Evolutionary conservation across 2,329 filamentous ascomycete genomes (phyloP).

Genomic region (Cercospora canescens): DNA sequence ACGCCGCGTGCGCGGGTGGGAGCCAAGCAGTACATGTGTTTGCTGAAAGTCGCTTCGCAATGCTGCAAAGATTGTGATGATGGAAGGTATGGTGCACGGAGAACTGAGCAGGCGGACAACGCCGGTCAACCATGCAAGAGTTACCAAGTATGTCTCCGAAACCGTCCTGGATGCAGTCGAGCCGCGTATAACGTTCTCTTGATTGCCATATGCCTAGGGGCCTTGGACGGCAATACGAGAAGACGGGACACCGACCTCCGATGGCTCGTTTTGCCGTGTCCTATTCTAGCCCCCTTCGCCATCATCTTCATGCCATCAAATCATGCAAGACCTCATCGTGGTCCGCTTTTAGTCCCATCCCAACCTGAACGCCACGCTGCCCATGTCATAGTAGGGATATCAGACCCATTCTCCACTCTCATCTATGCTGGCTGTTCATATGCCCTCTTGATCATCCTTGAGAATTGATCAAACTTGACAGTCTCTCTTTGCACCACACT

Average conservation of each 20-base stretch:
- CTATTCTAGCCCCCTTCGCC: background rate
- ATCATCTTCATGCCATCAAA: constrained; percentile 1
- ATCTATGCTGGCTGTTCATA: constrained; percentile 73
- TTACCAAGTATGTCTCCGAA: background rate
- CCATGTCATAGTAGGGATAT: constrained; percentile 10
- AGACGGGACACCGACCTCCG: background rate
- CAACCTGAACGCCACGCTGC: constrained; percentile 18
- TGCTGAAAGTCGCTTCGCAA: too few relatives aligned
- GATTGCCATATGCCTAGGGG: background rate
- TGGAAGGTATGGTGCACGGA: background rate
- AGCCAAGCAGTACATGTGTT: too few relatives aligned
- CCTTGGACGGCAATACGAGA: background rate
- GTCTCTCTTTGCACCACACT: constrained; percentile 94
- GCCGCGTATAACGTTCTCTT: background rate
- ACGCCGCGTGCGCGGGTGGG: too few relatives aligned
- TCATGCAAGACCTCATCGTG: constrained; percentile 8
- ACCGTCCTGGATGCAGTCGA: background rate
- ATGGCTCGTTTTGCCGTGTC: background rate
- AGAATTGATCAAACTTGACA: constrained; percentile 86
- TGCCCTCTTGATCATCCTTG: constrained; percentile 75
- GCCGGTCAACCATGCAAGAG: background rate
- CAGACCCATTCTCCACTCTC: background rate
- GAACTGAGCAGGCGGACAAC: background rate
- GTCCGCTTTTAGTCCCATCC: constrained; percentile 7
- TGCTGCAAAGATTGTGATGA: background rate